These are phyloP conservation scores for Phlebiopsis flavidoalba DNA, from an alignment of 768 basidiomycete species.

Conservation along the genomic window DNA sequence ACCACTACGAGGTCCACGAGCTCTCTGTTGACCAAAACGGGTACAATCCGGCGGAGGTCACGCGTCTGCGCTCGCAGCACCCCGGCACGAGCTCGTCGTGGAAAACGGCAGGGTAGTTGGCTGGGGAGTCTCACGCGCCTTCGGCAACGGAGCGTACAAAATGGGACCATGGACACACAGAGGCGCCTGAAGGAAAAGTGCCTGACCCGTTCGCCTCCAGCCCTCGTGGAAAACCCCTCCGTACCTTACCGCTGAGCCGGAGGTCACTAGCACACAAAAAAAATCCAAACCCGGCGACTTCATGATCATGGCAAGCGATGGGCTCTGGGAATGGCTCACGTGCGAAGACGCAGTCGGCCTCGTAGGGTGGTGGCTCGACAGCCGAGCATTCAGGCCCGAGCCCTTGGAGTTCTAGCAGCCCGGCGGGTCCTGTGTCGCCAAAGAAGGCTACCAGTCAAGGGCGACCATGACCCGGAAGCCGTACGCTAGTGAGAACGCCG, in stretches of 20 bases:
- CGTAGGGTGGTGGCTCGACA: slow-evolving; percentile 41
- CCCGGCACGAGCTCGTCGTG: slow-evolving; percentile 26
- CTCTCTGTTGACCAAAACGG: slow-evolving; percentile 36
- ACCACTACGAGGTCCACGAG: slow-evolving; percentile 33
- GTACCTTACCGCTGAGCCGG: slow-evolving; percentile 48
- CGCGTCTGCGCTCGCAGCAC: slow-evolving; percentile 28
- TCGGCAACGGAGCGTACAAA: slow-evolving; percentile 41
- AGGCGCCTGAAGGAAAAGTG: slow-evolving; percentile 29
- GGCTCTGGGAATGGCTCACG: slow-evolving; percentile 49
- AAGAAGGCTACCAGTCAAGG: slow-evolving; percentile 1
- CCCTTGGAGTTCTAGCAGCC: neutral
- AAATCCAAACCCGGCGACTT: slow-evolving; percentile 44
- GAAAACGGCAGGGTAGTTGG: slow-evolving; percentile 35
- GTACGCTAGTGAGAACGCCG: slow-evolving; percentile 33
- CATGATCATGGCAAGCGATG: slow-evolving; percentile 47
- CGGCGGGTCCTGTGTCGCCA: neutral
- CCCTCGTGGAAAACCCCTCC: slow-evolving; percentile 40
- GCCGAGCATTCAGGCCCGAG: neutral
- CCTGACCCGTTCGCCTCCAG: slow-evolving; percentile 27
- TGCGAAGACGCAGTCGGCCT: slow-evolving; percentile 52
- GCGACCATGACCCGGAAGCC: slow-evolving; percentile 26
- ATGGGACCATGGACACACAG: slow-evolving; percentile 36
- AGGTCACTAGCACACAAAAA: slow-evolving; percentile 33
- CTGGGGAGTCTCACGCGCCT: slow-evolving; percentile 35
- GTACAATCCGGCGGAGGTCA: slow-evolving; percentile 27